Evolutionary conservation across 768 basidiomycete species (phyloP).

Genomic region (Ramaria rubella): DNA sequence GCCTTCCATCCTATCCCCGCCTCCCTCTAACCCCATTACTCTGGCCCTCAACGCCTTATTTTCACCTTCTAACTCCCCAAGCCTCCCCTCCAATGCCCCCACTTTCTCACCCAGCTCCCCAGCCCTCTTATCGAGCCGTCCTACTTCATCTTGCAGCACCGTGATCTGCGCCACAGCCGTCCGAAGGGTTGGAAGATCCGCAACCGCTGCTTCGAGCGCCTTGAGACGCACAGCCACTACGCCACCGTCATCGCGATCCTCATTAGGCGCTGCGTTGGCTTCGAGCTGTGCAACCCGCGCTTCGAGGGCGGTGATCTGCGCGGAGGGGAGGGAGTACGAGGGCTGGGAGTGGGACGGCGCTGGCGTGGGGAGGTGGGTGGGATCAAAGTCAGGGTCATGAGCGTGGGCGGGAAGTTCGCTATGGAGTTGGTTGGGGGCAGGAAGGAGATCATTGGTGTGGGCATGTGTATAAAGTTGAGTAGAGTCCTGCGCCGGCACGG

Average conservation of each 20-base stretch:
- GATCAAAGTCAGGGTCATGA: too few species aligned
- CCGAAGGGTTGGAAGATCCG: background rate
- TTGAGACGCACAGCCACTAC: background rate
- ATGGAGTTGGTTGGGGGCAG: too few species aligned
- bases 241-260: too few species aligned
- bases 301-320: slow-evolving; percentile 1
- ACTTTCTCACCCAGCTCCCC: background rate
- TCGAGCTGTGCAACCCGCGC: background rate
- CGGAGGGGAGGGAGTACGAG: background rate
- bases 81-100: background rate
- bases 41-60: background rate
- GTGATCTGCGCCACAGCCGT: background rate
- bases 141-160: background rate
- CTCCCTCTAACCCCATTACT: background rate
- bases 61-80: background rate
- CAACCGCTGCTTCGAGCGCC: background rate
- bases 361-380: background rate
- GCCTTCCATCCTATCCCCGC: background rate
- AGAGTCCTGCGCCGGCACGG: too few species aligned
- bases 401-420: too few species aligned
- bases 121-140: background rate
- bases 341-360: background rate
- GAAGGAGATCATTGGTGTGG: too few species aligned
- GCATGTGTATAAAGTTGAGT: too few species aligned
- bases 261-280: too few species aligned